Base-by-base conservation (phyloP, 441 rosid species). In the Kokia cookei region DNA sequence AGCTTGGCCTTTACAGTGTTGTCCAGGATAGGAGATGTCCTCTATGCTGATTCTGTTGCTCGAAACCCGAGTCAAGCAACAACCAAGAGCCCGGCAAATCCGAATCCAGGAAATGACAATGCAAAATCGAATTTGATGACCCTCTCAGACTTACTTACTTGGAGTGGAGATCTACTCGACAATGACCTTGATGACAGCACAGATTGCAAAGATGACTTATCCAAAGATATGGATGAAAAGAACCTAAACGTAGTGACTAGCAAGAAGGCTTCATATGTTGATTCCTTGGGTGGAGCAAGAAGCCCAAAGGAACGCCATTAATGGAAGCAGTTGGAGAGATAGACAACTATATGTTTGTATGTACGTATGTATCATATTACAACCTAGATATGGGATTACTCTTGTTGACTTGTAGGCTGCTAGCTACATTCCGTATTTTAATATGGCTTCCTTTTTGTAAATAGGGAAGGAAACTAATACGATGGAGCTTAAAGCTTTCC, bases 21-120 rank as follows among this genome's bases (percentile, higher is more conserved):
- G 86, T 94, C 98, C 0, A 78, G 93, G 68, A 94, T 96, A 1
- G 98, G 93, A 78, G 99, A 96, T 53, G 98, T 94, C 8, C 89
- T 94, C 8, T 81, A 84, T 66, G 93, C 97, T 0, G 97, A 96
- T 81, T 79, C 81, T 64, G 78, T 81, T 1, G 74, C 85, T 0
- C 89, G 76, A 80, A 91, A 91, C 68, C 94, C 93, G 54, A 72
- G 85, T 9, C 83, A 86, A 37, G 84, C 85, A n/a, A 54, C 79
- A 22, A 13, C 66, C 11, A 84, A 77, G 24, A 57, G 17, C 29
- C 35, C 19, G 19, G 29, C 42, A 71, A 27, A 8, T 32, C 10
- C 29, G 22, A 42, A 37, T 3, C 54, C 63, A 14, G 70, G 27
- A 51, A 84, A 84, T 0, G 87, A 83, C n/a, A 48, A 47, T 22